Base-by-base conservation (phyloP, 371 early-diverging fungal species). In the Catenaria anguillulae region DNA sequence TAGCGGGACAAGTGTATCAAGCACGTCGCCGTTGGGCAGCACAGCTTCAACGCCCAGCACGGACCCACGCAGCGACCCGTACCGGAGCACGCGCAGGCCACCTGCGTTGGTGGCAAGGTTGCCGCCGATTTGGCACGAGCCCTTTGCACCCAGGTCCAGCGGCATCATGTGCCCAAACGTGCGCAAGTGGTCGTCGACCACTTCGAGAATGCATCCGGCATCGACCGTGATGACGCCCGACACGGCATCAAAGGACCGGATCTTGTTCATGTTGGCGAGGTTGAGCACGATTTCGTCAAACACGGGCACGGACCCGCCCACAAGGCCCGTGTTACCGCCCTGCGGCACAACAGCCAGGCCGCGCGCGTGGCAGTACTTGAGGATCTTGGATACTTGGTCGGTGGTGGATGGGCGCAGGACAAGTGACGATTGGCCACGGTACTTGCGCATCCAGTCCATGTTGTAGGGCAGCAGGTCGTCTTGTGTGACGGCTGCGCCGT, bases 21-120 rank as follows among this genome's bases (percentile, higher is more conserved):
- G 70, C 2, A 97, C 73, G 0, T 85, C 84, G 0, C 97, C 97
- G 67, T 94, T 90, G 0, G 97, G 80, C 36, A 93, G 71, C 0
- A 94, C 90, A 35, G 76, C 87, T 75, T 91, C 88, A 46, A 88
- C 70, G 4, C 90, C 90, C 55, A 96, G 75, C 4, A 93, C 92
- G 33, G 83, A 86, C 24, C 95, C 93, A 66, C 92, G 93, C 31
- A 96, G 73, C 19, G 84, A 83, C 42, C 97, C 97, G 71, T 92
- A 96, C 15, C 91, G 80, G 69, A 97, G 75, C 36, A 89, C 76
- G 26, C 95, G 76, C 55, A 97, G 76, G 0, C 97, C 97, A 31
- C 97, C 97, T 0, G 97, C 97, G 69, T 97, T 96, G 4, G 96
- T 92, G 12, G 93, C 83, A 2, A 96, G 85, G 66, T 96, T 97